Conservation (phyloP, 2,329 filamentous ascomycete genomes). For the Aspergillus aculeatus region DNA sequence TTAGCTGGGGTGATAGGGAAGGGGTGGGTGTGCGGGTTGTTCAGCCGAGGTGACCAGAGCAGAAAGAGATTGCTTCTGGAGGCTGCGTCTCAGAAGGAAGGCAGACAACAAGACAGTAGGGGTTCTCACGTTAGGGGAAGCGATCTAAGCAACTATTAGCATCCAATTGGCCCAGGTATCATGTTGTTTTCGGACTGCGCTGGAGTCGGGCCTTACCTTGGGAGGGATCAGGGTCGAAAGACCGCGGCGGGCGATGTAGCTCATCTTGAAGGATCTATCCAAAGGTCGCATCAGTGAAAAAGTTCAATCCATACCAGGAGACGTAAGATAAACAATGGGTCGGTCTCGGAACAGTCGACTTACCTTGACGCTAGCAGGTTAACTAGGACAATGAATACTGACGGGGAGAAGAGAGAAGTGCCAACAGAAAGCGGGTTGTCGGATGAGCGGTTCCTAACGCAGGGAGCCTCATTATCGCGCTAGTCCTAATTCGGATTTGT, state of each 20-base stretch:
- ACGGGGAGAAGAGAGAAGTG: slow-evolving; percentile 35
- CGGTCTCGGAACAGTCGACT: slow-evolving; percentile 10
- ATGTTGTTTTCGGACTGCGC: slow-evolving; percentile 4
- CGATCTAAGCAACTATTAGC: slow-evolving; percentile 43
- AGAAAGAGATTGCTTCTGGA: slow-evolving; percentile 24
- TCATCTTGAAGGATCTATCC: slow-evolving; percentile 66
- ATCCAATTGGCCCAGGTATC: slow-evolving; percentile 22
- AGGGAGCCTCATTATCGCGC: slow-evolving; percentile 28
- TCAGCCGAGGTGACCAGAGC: slow-evolving; percentile 5
- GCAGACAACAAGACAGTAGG: slow-evolving; percentile 12
- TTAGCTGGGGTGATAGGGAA: slow-evolving; percentile 32
- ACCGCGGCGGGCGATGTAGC: slow-evolving; percentile 84
- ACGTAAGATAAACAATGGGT: background rate
- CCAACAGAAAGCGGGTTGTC: slow-evolving; percentile 37
- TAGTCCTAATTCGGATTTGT: slow-evolving; percentile 36
- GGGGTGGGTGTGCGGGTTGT: slow-evolving; percentile 12
- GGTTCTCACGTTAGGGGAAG: slow-evolving; percentile 41
- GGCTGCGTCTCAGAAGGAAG: slow-evolving; percentile 17
- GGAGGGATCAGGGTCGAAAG: slow-evolving; percentile 98
- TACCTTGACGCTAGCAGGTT: slow-evolving; percentile 37
- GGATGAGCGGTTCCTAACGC: slow-evolving; percentile 31
- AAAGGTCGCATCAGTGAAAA: slow-evolving; percentile 20
- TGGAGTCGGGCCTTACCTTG: slow-evolving; percentile 66
- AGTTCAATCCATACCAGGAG: background rate
- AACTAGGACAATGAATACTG: slow-evolving; percentile 33